Conservation (phyloP, 2,329 filamentous ascomycete species). For the Talaromyces sp. region DNA sequence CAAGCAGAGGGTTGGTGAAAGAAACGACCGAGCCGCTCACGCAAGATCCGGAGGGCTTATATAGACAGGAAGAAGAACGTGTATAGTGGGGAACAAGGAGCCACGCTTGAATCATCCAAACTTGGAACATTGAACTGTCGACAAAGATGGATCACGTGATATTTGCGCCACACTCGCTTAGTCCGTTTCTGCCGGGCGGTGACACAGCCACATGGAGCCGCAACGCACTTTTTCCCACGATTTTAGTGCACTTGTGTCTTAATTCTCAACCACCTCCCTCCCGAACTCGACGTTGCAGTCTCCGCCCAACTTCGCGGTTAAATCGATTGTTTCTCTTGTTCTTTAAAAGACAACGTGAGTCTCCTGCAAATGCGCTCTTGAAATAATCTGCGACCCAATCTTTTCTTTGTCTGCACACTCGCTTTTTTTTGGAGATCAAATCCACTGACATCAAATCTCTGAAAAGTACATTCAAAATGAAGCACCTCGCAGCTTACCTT, state of each 20-base stretch:
- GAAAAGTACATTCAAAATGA: constrained; percentile 72
- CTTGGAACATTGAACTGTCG: constrained; percentile 7
- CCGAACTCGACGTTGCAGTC: constrained; percentile 98
- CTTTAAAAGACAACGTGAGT: constrained; percentile 39
- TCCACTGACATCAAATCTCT: constrained; percentile 22
- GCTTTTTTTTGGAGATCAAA: constrained; percentile 10
- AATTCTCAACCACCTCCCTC: constrained; percentile 37
- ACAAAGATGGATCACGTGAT: constrained; percentile 27
- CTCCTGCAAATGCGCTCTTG: constrained; percentile 4
- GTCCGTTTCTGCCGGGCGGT: constrained; percentile 23
- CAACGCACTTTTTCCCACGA: constrained; percentile 43
- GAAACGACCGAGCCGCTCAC: not conserved
- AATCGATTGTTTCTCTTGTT: constrained; percentile 88
- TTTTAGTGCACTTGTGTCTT: constrained; percentile 29
- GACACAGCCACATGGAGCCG: constrained; percentile 40
- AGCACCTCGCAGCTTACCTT: constrained; percentile 99
- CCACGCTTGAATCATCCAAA: constrained; percentile 20
- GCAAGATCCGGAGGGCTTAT: not conserved
- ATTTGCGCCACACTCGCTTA: constrained; percentile 44
- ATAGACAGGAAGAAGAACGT: not conserved
- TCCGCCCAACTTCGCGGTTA: constrained; percentile 96
- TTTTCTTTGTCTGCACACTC: not conserved
- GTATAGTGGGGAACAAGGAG: constrained; percentile 11
- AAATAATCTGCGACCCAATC: not conserved
- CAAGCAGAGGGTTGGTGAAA: not conserved